These are phyloP conservation scores for Yueomyces sp. DNA, from an alignment of 805 yeast genomes.

Conservation along the genomic window DNA sequence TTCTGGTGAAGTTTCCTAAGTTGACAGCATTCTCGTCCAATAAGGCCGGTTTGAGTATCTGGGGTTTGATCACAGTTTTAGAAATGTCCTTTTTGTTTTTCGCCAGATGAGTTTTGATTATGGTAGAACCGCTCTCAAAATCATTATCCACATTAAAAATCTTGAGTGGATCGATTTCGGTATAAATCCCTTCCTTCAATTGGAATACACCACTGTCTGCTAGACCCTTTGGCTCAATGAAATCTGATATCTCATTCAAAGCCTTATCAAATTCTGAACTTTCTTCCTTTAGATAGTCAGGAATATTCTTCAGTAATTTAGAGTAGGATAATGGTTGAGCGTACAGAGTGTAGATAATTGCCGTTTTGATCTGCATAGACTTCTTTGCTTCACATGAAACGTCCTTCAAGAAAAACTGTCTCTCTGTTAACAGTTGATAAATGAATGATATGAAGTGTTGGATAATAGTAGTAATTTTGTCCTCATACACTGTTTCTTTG, in stretches of 20 bases:
- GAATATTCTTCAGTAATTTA: slow-evolving; percentile 26
- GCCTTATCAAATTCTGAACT: slow-evolving; percentile 31
- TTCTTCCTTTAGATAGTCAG: slow-evolving; percentile 20
- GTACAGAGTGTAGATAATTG: slow-evolving; percentile 38
- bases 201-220: slow-evolving; percentile 56
- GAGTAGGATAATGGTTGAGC: slow-evolving; percentile 43
- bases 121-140: slow-evolving; percentile 37
- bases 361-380: slow-evolving; percentile 22
- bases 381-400: slow-evolving; percentile 21
- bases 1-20: slow-evolving; percentile 35
- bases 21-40: slow-evolving; percentile 25
- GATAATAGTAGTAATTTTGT: slow-evolving; percentile 41
- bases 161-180: slow-evolving; percentile 45
- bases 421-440: slow-evolving; percentile 58
- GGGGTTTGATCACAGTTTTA: slow-evolving; percentile 39
- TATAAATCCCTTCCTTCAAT: slow-evolving; percentile 34
- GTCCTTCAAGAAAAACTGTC: slow-evolving; percentile 41
- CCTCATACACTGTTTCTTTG: slow-evolving; percentile 34
- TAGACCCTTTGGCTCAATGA: slow-evolving; percentile 51
- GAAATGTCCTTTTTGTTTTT: slow-evolving; percentile 25
- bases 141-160: slow-evolving; percentile 33
- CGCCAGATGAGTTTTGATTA: slow-evolving; percentile 33
- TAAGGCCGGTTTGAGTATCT: slow-evolving; percentile 16
- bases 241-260: slow-evolving; percentile 46
- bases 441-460: slow-evolving; percentile 70